Conservation (phyloP, 805 yeast species). For the Candida jianshihensis region DNA sequence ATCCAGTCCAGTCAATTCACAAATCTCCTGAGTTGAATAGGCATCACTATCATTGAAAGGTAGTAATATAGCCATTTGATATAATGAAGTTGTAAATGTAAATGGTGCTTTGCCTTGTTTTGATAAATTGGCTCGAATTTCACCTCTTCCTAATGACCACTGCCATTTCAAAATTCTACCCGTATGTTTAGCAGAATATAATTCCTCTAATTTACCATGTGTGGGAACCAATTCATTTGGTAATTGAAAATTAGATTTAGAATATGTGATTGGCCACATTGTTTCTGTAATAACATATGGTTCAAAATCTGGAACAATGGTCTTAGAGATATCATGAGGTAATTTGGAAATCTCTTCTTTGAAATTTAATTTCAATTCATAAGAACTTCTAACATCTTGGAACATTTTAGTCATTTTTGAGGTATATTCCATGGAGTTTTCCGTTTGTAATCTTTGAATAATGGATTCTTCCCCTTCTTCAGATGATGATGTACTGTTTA, state of each 20-base stretch:
- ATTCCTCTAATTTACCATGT: slow-evolving; percentile 56
- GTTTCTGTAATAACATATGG: slow-evolving; percentile 80
- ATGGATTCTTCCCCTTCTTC: slow-evolving; percentile 77
- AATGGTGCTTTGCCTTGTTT: slow-evolving; percentile 79
- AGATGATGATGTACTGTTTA: slow-evolving; percentile 77
- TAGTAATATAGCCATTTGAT: slow-evolving; percentile 79
- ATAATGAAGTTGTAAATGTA: slow-evolving; percentile 71
- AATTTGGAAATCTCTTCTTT: slow-evolving; percentile 37
- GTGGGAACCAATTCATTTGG: slow-evolving; percentile 65
- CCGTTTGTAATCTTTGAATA: slow-evolving; percentile 80
- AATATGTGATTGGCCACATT: slow-evolving; percentile 69
- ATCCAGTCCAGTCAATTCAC: slow-evolving; percentile 62
- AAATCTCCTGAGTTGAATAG: slow-evolving; percentile 52
- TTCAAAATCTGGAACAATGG: slow-evolving; percentile 45
- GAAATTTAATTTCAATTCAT: slow-evolving; percentile 59
- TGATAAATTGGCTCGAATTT: slow-evolving; percentile 77
- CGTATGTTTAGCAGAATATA: slow-evolving; percentile 68
- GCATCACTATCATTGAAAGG: slow-evolving; percentile 72
- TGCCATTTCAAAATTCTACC: slow-evolving; percentile 93
- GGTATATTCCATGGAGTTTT: slow-evolving; percentile 88
- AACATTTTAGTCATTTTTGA: slow-evolving; percentile 94
- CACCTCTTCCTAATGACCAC: slow-evolving; percentile 92
- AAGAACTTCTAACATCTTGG: slow-evolving; percentile 82
- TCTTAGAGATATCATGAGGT: slow-evolving; percentile 24
- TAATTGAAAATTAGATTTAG: slow-evolving; percentile 39